Percentiles rank a stretch among this genome's conserved stretches.
phyloP scores from a whole-genome alignment of 352 stramenopile genomes.

The Globisporangium middletonii region DNA sequence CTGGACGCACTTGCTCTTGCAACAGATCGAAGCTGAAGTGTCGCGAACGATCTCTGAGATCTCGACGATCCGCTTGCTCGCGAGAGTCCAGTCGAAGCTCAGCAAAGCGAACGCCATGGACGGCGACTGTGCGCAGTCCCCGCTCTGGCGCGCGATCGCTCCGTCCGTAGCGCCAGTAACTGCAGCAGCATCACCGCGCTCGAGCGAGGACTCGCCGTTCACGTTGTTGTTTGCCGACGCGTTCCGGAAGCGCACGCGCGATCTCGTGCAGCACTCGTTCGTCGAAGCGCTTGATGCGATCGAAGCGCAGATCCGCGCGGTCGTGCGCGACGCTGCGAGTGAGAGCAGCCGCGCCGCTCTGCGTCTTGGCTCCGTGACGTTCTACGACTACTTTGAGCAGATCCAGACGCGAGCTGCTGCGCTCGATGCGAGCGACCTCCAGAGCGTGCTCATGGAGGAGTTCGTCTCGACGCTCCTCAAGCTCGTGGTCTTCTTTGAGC shows the following conservation, averaged over 20 bases:
- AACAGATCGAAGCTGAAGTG: constrained; percentile 38
- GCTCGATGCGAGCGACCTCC: constrained; percentile 66
- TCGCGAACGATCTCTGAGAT: constrained; percentile 48
- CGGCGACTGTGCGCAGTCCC: constrained; percentile 24
- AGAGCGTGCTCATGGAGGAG: constrained; percentile 70
- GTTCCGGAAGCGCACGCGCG: constrained; percentile 54
- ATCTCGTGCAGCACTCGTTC: constrained; percentile 74
- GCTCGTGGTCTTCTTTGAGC: constrained; percentile 68
- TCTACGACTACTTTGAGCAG: constrained; percentile 71
- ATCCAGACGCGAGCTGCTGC: constrained; percentile 63
- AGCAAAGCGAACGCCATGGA: constrained; percentile 29
- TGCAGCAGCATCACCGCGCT: not conserved
- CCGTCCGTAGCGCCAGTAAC: not conserved
- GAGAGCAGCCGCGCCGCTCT: constrained; percentile 14
- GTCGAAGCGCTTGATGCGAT: constrained; percentile 68
- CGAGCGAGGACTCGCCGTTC: constrained; percentile 38
- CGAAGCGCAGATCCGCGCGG: constrained; percentile 48
- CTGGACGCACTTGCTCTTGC: not conserved
- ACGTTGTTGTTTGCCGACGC: constrained; percentile 50
- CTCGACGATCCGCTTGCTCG: constrained; percentile 47
- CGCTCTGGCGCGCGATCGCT: constrained; percentile 26
- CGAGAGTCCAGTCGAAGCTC: constrained; percentile 53
- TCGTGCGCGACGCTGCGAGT: constrained; percentile 20
- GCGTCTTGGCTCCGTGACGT: constrained; percentile 44
- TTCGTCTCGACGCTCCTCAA: constrained; percentile 72